A percentile compares a stretch with the other conserved stretches of the same genome.
phyloP scores from a whole-genome alignment of 2,329 filamentous ascomycete species.

The Akanthomyces muscarius region DNA sequence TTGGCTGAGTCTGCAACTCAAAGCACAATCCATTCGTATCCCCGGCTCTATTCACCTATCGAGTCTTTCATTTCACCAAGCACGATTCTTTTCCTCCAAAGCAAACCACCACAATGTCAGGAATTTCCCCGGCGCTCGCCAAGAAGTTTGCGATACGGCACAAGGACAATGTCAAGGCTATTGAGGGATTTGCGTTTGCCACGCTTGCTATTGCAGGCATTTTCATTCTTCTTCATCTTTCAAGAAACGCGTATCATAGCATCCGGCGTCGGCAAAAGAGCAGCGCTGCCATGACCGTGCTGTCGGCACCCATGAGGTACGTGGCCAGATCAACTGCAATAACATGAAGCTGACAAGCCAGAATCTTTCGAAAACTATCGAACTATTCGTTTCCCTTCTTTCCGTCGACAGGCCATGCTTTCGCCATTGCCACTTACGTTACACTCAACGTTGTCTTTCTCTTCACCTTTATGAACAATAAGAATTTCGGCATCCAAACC shows the following conservation, averaged over 20 bases:
- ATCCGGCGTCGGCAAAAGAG: background rate
- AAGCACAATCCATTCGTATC: background rate
- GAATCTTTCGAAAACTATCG: conserved; percentile 26
- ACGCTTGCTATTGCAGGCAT: background rate
- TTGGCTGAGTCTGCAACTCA: background rate
- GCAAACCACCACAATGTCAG: conserved; percentile 1
- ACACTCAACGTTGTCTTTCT: conserved; percentile 32
- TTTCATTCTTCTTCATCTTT: conserved; percentile 9
- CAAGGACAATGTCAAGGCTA: conserved; percentile 4
- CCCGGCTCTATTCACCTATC: background rate
- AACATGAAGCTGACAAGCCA: conserved; percentile 18
- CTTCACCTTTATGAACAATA: conserved; percentile 33
- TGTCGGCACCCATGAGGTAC: conserved; percentile 7
- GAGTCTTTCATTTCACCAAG: background rate
- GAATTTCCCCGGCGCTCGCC: background rate
- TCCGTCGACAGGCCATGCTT: conserved; percentile 33
- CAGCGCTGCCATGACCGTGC: background rate
- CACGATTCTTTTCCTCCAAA: background rate
- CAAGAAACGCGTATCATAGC: background rate
- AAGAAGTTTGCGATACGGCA: conserved; percentile 10
- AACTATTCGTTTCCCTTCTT: conserved; percentile 26
- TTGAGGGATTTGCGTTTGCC: conserved; percentile 12
- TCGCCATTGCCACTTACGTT: conserved; percentile 29
- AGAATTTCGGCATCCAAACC: conserved; percentile 26
- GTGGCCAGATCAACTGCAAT: background rate